Percentiles rank a stretch among this genome's conserved stretches.
These are phyloP conservation scores for Fomitopsis pinicola DNA, from an alignment of 1,284 basidiomycete species.

Conservation along the genomic window DNA sequence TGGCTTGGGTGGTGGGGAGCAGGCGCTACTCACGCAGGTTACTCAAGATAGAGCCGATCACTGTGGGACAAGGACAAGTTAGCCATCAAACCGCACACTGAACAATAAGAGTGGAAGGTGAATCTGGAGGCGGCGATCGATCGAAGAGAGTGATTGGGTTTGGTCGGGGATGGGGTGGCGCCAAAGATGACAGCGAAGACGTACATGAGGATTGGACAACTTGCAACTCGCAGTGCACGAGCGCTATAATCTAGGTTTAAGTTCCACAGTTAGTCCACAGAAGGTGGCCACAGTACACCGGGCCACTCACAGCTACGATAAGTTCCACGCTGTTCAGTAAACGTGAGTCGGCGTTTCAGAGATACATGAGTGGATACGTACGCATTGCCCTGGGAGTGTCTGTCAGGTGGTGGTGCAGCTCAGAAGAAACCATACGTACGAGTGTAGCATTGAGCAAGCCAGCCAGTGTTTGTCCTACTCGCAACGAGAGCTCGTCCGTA, in stretches of 20 bases:
- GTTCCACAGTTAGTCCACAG: slow-evolving; percentile 11
- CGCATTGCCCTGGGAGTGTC: slow-evolving; percentile 62
- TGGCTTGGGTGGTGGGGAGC: neutral
- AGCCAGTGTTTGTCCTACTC: slow-evolving; percentile 81
- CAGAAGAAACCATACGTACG: slow-evolving; percentile 35
- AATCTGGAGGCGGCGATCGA: neutral
- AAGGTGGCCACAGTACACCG: neutral
- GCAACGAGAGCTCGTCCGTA: slow-evolving; percentile 83
- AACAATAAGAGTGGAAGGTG: neutral
- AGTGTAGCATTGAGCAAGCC: slow-evolving; percentile 86
- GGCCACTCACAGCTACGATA: slow-evolving; percentile 64
- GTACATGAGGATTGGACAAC: slow-evolving; percentile 82
- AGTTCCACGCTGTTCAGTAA: slow-evolving; percentile 59
- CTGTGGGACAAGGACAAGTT: slow-evolving; percentile 29
- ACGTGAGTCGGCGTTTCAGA: neutral
- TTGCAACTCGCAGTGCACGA: slow-evolving; percentile 74
- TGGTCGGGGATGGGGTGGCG: neutral
- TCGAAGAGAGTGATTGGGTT: neutral
- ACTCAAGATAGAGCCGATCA: slow-evolving; percentile 79
- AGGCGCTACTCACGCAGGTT: slow-evolving; percentile 56
- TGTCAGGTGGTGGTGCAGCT: neutral
- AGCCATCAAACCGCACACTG: neutral
- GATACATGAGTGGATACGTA: slow-evolving; percentile 35
- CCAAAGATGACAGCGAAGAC: slow-evolving; percentile 43
- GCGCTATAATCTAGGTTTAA: slow-evolving; percentile 64